These are phyloP conservation scores for Pichia heedii DNA, from an alignment of 805 yeast genomes.

Conservation along the genomic window DNA sequence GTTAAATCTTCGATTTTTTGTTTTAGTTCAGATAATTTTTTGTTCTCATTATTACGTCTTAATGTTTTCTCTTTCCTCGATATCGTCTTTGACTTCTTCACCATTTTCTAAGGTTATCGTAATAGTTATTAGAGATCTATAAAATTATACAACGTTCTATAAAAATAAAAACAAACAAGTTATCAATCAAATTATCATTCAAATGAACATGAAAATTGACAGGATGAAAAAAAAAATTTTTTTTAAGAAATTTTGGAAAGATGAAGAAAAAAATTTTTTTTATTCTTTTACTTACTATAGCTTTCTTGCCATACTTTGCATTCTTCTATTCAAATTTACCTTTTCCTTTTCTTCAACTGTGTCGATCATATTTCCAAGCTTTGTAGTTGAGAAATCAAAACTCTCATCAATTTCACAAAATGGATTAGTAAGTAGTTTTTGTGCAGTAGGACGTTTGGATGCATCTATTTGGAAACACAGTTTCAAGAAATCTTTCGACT, in stretches of 20 bases:
- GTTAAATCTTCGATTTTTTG: slow-evolving; percentile 47
- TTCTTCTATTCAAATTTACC: slow-evolving; percentile 7
- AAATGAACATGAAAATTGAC: too few species aligned
- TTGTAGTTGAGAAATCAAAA: slow-evolving; percentile 25
- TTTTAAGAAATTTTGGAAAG: too few species aligned
- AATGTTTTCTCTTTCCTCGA: slow-evolving; percentile 24
- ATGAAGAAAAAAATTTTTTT: slow-evolving; percentile 3
- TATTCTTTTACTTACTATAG: too few species aligned
- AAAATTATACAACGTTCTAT: neutral
- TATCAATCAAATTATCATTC: too few species aligned
- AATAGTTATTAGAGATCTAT: neutral
- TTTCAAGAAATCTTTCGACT: slow-evolving; percentile 64
- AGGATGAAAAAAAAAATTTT: neutral
- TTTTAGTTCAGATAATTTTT: slow-evolving; percentile 36
- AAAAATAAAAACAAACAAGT: neutral
- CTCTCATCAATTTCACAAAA: slow-evolving; percentile 20
- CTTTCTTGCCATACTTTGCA: slow-evolving; percentile 13
- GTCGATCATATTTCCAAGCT: slow-evolving; percentile 24
- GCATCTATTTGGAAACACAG: slow-evolving; percentile 74
- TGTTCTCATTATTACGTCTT: slow-evolving; percentile 23
- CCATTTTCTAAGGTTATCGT: slow-evolving; percentile 17
- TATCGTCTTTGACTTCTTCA: slow-evolving; percentile 20
- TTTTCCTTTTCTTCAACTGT: slow-evolving; percentile 14
- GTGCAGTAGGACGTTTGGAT: slow-evolving; percentile 82
- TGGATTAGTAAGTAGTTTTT: slow-evolving; percentile 43